phyloP scores from a whole-genome alignment of 805 yeast species.

The Yarrowia sp. region DNA sequence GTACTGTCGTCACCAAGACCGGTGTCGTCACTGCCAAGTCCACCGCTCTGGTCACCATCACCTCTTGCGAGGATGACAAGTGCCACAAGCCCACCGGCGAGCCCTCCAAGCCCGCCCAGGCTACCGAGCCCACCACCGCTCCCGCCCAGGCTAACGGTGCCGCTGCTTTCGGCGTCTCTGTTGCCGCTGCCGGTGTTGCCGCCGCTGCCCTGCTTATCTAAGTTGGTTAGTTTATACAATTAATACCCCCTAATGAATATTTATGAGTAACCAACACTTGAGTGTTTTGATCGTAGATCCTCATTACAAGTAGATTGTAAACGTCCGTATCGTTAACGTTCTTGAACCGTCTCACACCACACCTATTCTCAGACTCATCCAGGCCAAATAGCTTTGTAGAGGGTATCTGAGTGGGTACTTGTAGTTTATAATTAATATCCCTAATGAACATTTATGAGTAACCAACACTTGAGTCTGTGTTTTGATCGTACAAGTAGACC shows the following conservation, averaged over 20 bases:
- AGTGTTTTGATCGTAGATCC: not conserved
- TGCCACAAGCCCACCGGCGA: slow-evolving; percentile 18
- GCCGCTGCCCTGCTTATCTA: slow-evolving; percentile 22
- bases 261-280: not conserved
- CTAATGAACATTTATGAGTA: too few relatives aligned
- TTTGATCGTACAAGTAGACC: too few relatives aligned
- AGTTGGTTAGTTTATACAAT: not conserved
- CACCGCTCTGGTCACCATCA: slow-evolving; percentile 17
- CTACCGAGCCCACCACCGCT: not conserved
- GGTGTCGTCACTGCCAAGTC: slow-evolving; percentile 14
- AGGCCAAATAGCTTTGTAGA: too few relatives aligned
- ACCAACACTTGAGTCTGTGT: not conserved
- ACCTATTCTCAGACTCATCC: too few relatives aligned
- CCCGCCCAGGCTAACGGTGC: slow-evolving; percentile 23
- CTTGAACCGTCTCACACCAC: too few relatives aligned
- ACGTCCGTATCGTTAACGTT: too few relatives aligned
- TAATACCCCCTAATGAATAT: not conserved
- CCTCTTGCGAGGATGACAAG: slow-evolving; percentile 20
- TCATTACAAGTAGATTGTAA: not conserved
- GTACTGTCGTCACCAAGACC: slow-evolving; percentile 11
- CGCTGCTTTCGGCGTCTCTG: slow-evolving; percentile 14
- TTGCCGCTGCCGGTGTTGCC: slow-evolving; percentile 17
- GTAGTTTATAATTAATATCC: too few relatives aligned
- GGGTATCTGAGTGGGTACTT: too few relatives aligned
- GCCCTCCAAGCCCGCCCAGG: slow-evolving; percentile 19